Percentiles rank a stretch among this genome's conserved stretches.
Evolutionary conservation across 768 basidiomycete genomes (phyloP).

Genomic region (Megacollybia marginata): DNA sequence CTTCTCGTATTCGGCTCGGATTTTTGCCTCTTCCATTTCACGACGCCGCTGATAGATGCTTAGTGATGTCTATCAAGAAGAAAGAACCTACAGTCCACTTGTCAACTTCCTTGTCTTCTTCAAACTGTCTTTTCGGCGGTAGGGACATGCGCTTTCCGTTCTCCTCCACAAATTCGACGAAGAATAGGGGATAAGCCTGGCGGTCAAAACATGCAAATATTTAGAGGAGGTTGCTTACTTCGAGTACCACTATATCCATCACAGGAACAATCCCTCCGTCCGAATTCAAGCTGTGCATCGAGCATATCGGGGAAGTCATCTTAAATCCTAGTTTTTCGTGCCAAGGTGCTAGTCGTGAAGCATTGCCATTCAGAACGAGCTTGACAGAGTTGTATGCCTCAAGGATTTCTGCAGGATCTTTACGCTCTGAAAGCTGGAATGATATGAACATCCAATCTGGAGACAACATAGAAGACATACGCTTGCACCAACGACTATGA

Average conservation of each 20-base stretch:
- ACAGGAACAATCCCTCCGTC: slow-evolving; percentile 77
- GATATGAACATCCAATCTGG: background rate
- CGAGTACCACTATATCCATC: slow-evolving; percentile 67
- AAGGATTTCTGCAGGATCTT: slow-evolving; percentile 77
- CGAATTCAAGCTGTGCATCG: slow-evolving; percentile 67
- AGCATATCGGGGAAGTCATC: slow-evolving; percentile 57
- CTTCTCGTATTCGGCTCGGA: slow-evolving; percentile 52
- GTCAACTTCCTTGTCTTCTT: slow-evolving; percentile 54
- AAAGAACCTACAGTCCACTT: slow-evolving; percentile 59
- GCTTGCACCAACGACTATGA: slow-evolving; percentile 72
- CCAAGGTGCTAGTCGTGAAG: slow-evolving; percentile 83
- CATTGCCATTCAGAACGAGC: slow-evolving; percentile 75
- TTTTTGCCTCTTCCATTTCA: slow-evolving; percentile 48
- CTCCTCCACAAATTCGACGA: slow-evolving; percentile 57
- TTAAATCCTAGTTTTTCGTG: slow-evolving; percentile 81
- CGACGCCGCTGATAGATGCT: slow-evolving; percentile 40
- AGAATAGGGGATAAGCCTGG: slow-evolving; percentile 71
- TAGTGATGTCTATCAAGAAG: background rate
- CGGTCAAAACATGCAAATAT: background rate
- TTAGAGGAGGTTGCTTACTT: slow-evolving; percentile 30
- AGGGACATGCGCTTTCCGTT: slow-evolving; percentile 42
- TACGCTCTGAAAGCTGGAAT: slow-evolving; percentile 56
- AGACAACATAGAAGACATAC: slow-evolving; percentile 34
- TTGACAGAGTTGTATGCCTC: slow-evolving; percentile 67
- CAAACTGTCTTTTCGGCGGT: slow-evolving; percentile 62